Evolutionary conservation across 352 stramenopile species (phyloP).

Genomic region (Globisporangium cylindrosporum): DNA sequence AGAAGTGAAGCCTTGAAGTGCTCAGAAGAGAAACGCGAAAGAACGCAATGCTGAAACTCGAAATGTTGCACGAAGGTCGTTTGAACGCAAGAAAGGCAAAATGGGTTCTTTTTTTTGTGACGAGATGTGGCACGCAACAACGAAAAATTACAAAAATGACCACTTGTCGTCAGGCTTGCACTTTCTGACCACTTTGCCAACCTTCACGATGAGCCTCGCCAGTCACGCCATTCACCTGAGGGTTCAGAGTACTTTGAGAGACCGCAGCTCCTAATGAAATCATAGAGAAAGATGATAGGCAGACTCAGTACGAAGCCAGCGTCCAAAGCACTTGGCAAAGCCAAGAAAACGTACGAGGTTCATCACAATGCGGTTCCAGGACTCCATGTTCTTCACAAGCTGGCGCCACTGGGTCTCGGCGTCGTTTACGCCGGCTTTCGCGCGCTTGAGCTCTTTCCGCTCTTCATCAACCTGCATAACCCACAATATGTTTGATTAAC

Average conservation of each 20-base stretch:
- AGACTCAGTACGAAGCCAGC: background rate
- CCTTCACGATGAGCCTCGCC: background rate
- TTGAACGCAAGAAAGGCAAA: background rate
- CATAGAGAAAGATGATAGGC: background rate
- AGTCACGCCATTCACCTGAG: background rate
- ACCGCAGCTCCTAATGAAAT: background rate
- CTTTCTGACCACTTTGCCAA: background rate
- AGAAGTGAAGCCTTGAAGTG: background rate
- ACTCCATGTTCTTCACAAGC: slow-evolving; percentile 84
- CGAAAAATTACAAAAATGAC: background rate
- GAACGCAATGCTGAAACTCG: background rate
- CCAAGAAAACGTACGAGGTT: slow-evolving; percentile 49
- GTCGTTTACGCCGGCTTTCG: slow-evolving; percentile 21
- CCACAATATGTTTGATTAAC: background rate
- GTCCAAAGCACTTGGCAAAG: background rate
- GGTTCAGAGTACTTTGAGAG: slow-evolving; percentile 2
- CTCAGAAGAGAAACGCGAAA: background rate
- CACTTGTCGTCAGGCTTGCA: background rate
- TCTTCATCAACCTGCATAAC: slow-evolving; percentile 39
- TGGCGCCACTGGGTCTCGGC: slow-evolving; percentile 69
- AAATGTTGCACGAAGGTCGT: slow-evolving; percentile 5
- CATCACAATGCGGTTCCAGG: slow-evolving; percentile 84
- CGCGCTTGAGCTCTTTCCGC: slow-evolving; percentile 31
- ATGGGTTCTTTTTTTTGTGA: slow-evolving; percentile 1
- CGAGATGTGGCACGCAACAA: background rate